phyloP scores from a whole-genome alignment of 371 early-diverging fungal species.

The Chytridium lagenaria region DNA sequence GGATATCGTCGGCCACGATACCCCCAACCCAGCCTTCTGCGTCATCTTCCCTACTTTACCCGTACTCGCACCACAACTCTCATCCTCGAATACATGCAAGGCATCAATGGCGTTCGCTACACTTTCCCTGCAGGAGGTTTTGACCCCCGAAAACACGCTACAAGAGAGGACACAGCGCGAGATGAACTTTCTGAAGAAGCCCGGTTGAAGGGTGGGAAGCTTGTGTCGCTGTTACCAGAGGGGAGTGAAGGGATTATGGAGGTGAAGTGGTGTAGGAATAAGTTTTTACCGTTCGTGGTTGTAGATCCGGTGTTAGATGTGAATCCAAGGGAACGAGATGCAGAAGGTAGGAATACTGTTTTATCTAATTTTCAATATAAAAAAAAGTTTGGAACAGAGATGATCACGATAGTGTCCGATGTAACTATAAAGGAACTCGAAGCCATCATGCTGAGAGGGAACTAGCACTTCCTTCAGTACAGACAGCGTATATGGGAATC shows the following conservation, averaged over 20 bases:
- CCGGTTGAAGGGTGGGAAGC: slow-evolving; percentile 58
- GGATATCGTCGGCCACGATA: slow-evolving; percentile 53
- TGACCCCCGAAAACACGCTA: slow-evolving; percentile 62
- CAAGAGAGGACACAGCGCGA: slow-evolving; percentile 61
- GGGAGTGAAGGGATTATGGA: slow-evolving; percentile 62
- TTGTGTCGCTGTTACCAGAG: slow-evolving; percentile 59
- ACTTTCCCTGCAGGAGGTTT: slow-evolving; percentile 55
- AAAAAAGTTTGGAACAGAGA: too few relatives aligned
- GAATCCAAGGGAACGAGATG: slow-evolving; percentile 59
- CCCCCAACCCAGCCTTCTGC: slow-evolving; percentile 49
- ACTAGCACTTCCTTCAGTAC: slow-evolving; percentile 45
- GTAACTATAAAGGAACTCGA: slow-evolving; percentile 41
- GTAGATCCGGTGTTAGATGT: slow-evolving; percentile 61
- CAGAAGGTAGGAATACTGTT: slow-evolving; percentile 54
- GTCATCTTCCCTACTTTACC: slow-evolving; percentile 36
- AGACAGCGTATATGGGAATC: slow-evolving; percentile 32
- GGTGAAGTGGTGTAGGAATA: slow-evolving; percentile 67
- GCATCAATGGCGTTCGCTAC: slow-evolving; percentile 52
- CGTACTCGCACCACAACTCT: slow-evolving; percentile 59
- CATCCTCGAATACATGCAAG: slow-evolving; percentile 68
- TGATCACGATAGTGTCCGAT: slow-evolving; percentile 35
- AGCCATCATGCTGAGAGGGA: slow-evolving; percentile 38
- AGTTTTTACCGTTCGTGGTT: slow-evolving; percentile 68
- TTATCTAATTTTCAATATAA: background rate
- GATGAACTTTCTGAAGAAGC: slow-evolving; percentile 72